Conservation (phyloP, 768 basidiomycete species). For the Mycena amicta region DNA sequence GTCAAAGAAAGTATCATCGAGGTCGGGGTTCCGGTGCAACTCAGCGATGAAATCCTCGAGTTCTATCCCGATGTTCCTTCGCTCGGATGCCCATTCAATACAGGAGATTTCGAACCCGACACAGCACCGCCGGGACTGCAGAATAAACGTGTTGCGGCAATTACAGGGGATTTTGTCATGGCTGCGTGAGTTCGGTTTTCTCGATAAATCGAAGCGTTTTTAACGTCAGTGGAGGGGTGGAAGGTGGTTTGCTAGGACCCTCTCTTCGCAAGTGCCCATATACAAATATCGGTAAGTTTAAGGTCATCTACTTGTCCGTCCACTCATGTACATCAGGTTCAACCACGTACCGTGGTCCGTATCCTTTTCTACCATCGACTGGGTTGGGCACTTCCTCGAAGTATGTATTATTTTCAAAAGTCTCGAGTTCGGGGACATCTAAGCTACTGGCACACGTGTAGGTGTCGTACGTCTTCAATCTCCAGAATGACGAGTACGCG, state of each 20-base stretch:
- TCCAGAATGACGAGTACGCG: slow-evolving; percentile 21
- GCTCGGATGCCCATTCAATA: slow-evolving; percentile 22
- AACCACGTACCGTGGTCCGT: slow-evolving; percentile 18
- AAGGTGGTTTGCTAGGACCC: slow-evolving; percentile 11
- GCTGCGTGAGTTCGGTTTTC: slow-evolving; percentile 19
- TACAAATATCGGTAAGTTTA: slow-evolving; percentile 16
- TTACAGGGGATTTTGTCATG: slow-evolving; percentile 6
- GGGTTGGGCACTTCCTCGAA: slow-evolving; percentile 19
- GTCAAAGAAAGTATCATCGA: too few relatives aligned
- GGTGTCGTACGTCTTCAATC: slow-evolving; percentile 21
- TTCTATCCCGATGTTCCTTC: slow-evolving; percentile 17
- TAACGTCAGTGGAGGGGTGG: too few relatives aligned
- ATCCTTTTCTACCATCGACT: slow-evolving; percentile 7
- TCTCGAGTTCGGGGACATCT: not conserved
- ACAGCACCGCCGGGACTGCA: slow-evolving; percentile 4
- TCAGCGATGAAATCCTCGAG: slow-evolving; percentile 2
- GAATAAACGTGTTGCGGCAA: slow-evolving; percentile 15
- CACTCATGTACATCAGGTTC: slow-evolving; percentile 5
- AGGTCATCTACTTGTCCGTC: too few relatives aligned
- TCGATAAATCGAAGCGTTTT: too few relatives aligned
- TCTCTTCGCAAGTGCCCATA: slow-evolving; percentile 15
- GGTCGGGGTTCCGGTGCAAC: too few relatives aligned
- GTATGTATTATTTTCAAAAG: not conserved
- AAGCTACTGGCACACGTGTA: not conserved
- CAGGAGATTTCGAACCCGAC: slow-evolving; percentile 13